phyloP scores from a whole-genome alignment of 805 yeast genomes.

The Starmera quercuum region DNA sequence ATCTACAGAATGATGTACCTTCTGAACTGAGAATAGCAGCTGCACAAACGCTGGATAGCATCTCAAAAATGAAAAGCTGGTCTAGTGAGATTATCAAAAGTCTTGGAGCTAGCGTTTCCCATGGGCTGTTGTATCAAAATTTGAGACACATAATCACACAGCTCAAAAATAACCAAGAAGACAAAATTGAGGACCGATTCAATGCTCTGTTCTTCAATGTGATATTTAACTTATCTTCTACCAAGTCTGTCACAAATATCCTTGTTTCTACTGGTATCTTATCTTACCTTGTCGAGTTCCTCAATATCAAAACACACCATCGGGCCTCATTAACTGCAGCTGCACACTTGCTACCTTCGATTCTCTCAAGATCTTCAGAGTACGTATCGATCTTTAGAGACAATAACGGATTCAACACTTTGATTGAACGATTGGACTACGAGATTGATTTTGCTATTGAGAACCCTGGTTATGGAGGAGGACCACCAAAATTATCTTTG shows the following conservation, averaged over 20 bases:
- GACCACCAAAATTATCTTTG: slow-evolving; percentile 43
- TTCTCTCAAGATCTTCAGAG: slow-evolving; percentile 34
- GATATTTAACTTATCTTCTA: slow-evolving; percentile 52
- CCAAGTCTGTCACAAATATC: slow-evolving; percentile 45
- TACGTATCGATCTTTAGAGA: slow-evolving; percentile 57
- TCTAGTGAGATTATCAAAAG: slow-evolving; percentile 71
- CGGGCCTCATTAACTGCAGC: slow-evolving; percentile 59
- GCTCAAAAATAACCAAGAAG: slow-evolving; percentile 30
- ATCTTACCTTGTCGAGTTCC: slow-evolving; percentile 53
- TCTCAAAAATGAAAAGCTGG: slow-evolving; percentile 60
- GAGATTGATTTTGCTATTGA: slow-evolving; percentile 61
- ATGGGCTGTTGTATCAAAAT: slow-evolving; percentile 72
- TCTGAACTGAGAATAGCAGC: slow-evolving; percentile 50
- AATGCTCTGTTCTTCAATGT: slow-evolving; percentile 47
- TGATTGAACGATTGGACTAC: slow-evolving; percentile 52
- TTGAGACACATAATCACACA: slow-evolving; percentile 54
- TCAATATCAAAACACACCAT: slow-evolving; percentile 42
- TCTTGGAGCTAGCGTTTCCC: slow-evolving; percentile 79
- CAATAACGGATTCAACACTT: slow-evolving; percentile 52
- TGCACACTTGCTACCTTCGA: slow-evolving; percentile 37
- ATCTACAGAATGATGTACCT: slow-evolving; percentile 54
- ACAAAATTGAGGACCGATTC: slow-evolving; percentile 38
- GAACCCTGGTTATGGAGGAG: slow-evolving; percentile 51
- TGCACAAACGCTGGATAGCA: slow-evolving; percentile 57
- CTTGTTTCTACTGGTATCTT: slow-evolving; percentile 72